phyloP scores from a whole-genome alignment of 83 land plant species.

The Picea abies region DNA sequence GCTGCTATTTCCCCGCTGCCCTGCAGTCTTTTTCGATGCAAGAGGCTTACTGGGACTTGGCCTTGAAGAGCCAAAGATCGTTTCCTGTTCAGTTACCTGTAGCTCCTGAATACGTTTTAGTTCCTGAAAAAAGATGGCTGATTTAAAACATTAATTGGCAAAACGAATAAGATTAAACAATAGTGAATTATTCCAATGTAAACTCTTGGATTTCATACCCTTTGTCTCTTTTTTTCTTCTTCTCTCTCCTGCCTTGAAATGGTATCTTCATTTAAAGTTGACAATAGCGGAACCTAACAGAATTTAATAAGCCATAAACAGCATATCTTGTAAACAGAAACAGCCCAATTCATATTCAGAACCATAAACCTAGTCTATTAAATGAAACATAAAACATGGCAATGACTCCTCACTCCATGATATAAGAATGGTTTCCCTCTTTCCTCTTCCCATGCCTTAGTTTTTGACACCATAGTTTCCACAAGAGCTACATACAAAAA shows the following conservation, averaged over 20 bases:
- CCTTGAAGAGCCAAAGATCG: slow-evolving; percentile 64
- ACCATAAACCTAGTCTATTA: neutral
- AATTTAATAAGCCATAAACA: neutral
- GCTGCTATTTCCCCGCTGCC: slow-evolving; percentile 35
- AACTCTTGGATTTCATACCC: slow-evolving; percentile 46
- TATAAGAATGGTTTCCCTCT: slow-evolving; percentile 64
- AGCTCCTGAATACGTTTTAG: slow-evolving; percentile 83
- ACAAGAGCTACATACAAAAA: slow-evolving; percentile 56
- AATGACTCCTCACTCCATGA: slow-evolving; percentile 56
- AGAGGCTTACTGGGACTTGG: slow-evolving; percentile 43
- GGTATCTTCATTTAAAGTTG: slow-evolving; percentile 65
- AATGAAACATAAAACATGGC: neutral
- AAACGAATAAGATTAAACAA: neutral
- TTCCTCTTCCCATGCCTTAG: slow-evolving; percentile 83
- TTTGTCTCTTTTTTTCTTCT: slow-evolving; percentile 77
- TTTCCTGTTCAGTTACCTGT: slow-evolving; percentile 68
- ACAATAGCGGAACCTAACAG: slow-evolving; percentile 51
- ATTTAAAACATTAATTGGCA: neutral
- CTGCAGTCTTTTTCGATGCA: slow-evolving; percentile 42
- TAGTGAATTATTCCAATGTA: neutral
- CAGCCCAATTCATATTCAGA: neutral
- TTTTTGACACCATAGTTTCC: slow-evolving; percentile 61
- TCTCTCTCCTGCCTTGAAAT: slow-evolving; percentile 63
- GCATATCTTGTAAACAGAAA: neutral
- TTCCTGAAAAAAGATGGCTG: slow-evolving; percentile 48